These are phyloP conservation scores for Noccaea caerulescens DNA, from an alignment of 345 rosid species.

Conservation along the genomic window DNA sequence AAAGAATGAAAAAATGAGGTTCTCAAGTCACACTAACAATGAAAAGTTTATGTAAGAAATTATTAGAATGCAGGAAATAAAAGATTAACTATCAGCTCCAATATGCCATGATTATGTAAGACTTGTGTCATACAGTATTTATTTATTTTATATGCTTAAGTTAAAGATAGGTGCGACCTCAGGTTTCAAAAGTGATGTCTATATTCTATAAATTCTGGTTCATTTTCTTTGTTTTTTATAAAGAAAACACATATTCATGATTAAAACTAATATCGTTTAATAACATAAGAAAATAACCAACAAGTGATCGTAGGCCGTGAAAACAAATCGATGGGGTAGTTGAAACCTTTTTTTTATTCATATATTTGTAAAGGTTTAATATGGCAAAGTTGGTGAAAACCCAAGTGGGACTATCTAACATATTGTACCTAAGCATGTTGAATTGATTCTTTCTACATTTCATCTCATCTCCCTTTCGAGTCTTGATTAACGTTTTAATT, in stretches of 20 bases:
- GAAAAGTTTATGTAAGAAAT: neutral
- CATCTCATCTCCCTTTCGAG: constrained; percentile 28
- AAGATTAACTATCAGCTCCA: constrained; percentile 12
- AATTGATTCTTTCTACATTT: constrained; percentile 44
- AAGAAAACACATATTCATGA: constrained; percentile 6
- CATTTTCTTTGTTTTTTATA: neutral
- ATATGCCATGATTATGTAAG: constrained; percentile 34
- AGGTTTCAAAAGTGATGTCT: constrained; percentile 18
- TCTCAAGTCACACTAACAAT: neutral
- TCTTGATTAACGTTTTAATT: constrained; percentile 19
- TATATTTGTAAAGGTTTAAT: constrained; percentile 28
- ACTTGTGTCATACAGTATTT: constrained; percentile 29
- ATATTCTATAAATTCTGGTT: constrained; percentile 21
- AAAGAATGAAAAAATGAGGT: neutral
- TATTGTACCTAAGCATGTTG: constrained; percentile 41
- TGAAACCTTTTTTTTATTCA: constrained; percentile 36
- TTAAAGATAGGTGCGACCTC: constrained; percentile 30
- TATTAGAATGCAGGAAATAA: neutral
- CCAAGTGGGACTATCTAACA: constrained; percentile 44
- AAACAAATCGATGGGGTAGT: constrained; percentile 40
- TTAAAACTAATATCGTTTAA: neutral
- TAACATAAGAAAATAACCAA: constrained; percentile 20
- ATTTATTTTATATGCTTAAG: constrained; percentile 18
- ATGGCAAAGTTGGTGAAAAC: constrained; percentile 44
- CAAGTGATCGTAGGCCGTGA: constrained; percentile 21